phyloP scores from a whole-genome alignment of 768 basidiomycete species.

The Hypholoma sublateritium region DNA sequence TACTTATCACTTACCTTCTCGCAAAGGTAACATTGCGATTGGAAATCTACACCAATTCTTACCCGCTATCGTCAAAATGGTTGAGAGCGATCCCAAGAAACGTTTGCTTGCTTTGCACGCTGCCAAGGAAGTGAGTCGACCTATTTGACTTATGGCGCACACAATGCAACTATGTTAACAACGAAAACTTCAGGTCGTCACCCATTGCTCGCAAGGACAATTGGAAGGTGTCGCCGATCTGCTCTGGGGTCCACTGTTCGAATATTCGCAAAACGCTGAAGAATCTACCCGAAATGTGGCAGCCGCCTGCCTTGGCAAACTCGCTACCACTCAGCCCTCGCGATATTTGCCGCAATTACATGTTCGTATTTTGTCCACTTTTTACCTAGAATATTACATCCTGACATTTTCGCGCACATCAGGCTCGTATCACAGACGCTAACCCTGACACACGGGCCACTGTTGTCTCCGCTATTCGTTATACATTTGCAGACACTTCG shows the following conservation, averaged over 20 bases:
- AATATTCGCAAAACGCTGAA: constrained; percentile 85
- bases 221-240: constrained; percentile 85
- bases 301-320: constrained; percentile 93
- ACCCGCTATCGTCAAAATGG: constrained; percentile 77
- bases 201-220: constrained; percentile 83
- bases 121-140: constrained; percentile 76
- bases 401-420: neutral
- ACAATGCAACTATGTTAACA: neutral
- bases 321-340: constrained; percentile 88
- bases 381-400: too few relatives aligned
- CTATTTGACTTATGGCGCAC: neutral
- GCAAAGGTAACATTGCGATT: constrained; percentile 87
- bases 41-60: constrained; percentile 89
- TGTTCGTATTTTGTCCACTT: constrained; percentile 38
- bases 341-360: constrained; percentile 93
- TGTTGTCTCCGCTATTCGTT: constrained; percentile 90
- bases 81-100: constrained; percentile 73
- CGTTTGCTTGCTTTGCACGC: constrained; percentile 88
- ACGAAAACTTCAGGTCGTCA: constrained; percentile 65
- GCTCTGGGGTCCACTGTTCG: constrained; percentile 91
- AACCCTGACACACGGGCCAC: constrained; percentile 79
- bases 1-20: neutral
- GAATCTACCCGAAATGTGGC: constrained; percentile 94
- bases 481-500: constrained; percentile 88
- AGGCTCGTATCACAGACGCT: constrained; percentile 68